Percentiles rank a stretch among this genome's conserved stretches.
Evolutionary conservation across 1,284 basidiomycete species (phyloP).

Genomic region (Hymenochaete sp.): DNA sequence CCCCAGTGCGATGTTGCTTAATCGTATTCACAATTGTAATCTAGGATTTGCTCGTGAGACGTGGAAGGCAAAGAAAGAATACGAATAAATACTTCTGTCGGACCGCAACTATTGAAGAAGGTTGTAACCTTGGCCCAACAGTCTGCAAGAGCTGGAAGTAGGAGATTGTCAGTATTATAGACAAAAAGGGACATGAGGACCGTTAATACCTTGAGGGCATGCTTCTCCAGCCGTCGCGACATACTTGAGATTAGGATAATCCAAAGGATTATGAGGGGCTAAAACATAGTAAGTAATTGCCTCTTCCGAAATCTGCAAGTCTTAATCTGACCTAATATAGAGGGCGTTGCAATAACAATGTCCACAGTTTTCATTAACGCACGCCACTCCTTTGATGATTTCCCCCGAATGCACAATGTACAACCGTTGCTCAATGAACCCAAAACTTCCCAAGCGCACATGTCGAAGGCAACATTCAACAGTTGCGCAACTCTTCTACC

Average conservation of each 20-base stretch:
- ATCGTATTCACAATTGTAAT: constrained; percentile 55
- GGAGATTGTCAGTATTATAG: background rate
- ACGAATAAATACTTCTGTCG: constrained; percentile 34
- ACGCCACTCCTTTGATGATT: constrained; percentile 47
- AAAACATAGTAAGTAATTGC: background rate
- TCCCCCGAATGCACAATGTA: constrained; percentile 47
- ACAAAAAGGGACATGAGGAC: constrained; percentile 2
- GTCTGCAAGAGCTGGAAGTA: constrained; percentile 40
- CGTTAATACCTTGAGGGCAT: constrained; percentile 45
- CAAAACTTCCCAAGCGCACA: constrained; percentile 57
- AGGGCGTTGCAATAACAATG: constrained; percentile 45
- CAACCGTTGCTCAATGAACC: constrained; percentile 48
- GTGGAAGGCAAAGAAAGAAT: background rate
- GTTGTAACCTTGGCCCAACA: constrained; percentile 36
- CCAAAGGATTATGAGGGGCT: constrained; percentile 41
- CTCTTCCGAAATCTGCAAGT: background rate
- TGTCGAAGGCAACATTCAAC: constrained; percentile 53
- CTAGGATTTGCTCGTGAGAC: constrained; percentile 23
- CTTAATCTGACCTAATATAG: constrained; percentile 36
- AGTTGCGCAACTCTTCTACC: constrained; percentile 49
- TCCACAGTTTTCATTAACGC: constrained; percentile 48
- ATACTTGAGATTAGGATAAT: constrained; percentile 49
- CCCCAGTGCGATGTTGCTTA: constrained; percentile 37
- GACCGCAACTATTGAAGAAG: constrained; percentile 43
- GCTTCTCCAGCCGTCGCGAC: constrained; percentile 54